phyloP scores from a whole-genome alignment of 2,329 filamentous ascomycete genomes.

The Periconia sp. region DNA sequence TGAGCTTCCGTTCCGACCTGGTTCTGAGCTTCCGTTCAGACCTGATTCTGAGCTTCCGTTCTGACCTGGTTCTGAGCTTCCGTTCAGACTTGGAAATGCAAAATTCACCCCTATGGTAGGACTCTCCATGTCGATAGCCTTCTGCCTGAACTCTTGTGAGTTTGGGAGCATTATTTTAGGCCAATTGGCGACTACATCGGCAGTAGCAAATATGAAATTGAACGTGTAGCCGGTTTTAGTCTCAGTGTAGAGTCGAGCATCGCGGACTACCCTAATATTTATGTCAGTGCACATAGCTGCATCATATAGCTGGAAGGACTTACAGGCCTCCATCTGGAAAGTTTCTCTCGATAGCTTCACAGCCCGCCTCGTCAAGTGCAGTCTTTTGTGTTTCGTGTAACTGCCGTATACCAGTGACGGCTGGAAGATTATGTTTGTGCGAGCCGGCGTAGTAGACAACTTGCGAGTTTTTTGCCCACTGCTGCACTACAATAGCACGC shows the following conservation, averaged over 20 bases:
- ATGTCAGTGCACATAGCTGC: neutral
- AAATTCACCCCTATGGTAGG: slow-evolving; percentile 1
- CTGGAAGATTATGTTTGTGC: neutral
- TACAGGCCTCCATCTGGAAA: slow-evolving; percentile 5
- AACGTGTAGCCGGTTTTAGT: neutral
- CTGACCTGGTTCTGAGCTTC: too few species aligned
- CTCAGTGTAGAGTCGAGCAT: neutral
- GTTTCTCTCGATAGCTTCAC: neutral
- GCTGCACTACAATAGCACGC: slow-evolving; percentile 1
- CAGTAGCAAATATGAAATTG: slow-evolving; percentile 4
- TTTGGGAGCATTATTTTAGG: slow-evolving; percentile 5
- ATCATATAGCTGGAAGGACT: neutral
- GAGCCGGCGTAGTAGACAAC: slow-evolving; percentile 1
- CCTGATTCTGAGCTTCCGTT: too few species aligned
- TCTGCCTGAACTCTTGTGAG: neutral
- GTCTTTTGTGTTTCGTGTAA: neutral
- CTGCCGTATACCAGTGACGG: neutral
- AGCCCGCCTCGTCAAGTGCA: neutral
- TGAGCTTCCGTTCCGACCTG: neutral
- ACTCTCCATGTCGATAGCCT: slow-evolving; percentile 4
- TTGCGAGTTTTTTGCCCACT: slow-evolving; percentile 1
- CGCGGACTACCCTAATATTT: neutral
- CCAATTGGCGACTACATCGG: slow-evolving; percentile 1
- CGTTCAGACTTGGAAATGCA: too few species aligned
- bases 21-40: too few species aligned